A percentile compares a stretch with the other conserved stretches of the same genome.
Conservation (phyloP, 345 rosid species). For the Aquilaria yunnanensis region DNA sequence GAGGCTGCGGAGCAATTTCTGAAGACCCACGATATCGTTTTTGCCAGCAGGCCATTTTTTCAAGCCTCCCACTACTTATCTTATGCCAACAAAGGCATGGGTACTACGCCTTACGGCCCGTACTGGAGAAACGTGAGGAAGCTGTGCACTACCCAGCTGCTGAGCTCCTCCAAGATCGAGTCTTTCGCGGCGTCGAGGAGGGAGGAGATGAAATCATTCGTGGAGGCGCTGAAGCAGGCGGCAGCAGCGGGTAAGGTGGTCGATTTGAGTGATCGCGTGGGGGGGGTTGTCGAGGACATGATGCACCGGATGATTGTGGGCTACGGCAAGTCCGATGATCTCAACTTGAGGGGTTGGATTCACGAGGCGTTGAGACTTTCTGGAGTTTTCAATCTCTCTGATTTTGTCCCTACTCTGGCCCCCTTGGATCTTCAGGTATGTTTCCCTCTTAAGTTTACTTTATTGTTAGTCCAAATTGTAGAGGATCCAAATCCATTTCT, state of each 20-base stretch:
- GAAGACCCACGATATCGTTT: constrained; percentile 30
- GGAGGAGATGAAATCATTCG: constrained; percentile 12
- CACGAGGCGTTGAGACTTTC: constrained; percentile 6
- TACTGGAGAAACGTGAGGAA: constrained; percentile 23
- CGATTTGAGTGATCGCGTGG: constrained; percentile 6
- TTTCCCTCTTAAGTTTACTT: background rate
- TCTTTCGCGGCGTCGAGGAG: constrained; percentile 16
- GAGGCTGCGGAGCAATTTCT: constrained; percentile 30
- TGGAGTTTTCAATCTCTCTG: constrained; percentile 21
- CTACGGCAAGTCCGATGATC: background rate
- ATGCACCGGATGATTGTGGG: constrained; percentile 18
- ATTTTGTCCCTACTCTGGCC: constrained; percentile 13
- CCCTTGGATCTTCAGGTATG: constrained; percentile 21
- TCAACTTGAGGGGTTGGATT: constrained; percentile 5
- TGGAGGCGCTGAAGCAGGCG: constrained; percentile 5
- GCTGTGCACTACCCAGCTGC: constrained; percentile 16
- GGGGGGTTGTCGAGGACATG: constrained; percentile 9
- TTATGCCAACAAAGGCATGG: constrained; percentile 15
- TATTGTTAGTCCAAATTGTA: background rate
- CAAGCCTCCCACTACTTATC: constrained; percentile 17
- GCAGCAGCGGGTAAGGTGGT: constrained; percentile 7
- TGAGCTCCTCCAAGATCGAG: constrained; percentile 20
- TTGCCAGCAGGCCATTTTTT: constrained; percentile 23
- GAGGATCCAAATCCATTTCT: too few relatives aligned
- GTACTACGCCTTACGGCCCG: constrained; percentile 14